Evolutionary conservation across 164 flowering plant species (phyloP).

Genomic region (Vitis rupestris): DNA sequence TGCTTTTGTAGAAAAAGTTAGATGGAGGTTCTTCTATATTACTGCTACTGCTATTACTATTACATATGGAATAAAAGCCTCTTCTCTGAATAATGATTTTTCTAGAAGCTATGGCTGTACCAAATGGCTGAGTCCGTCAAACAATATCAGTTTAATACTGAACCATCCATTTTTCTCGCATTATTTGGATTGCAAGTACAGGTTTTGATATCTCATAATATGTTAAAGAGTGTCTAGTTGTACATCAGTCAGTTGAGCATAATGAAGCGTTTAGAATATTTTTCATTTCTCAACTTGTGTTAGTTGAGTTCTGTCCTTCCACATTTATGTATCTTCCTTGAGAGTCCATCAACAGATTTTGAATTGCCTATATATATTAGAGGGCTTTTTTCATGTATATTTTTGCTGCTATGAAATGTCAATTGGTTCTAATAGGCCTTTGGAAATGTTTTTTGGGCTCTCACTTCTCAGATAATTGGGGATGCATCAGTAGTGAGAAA

Average conservation of each 20-base stretch:
- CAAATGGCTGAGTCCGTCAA: no score
- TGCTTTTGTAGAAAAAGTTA: no score
- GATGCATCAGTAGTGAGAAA: conserved; percentile 42
- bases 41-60: no score
- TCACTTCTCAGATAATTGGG: conserved; percentile 36
- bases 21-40: no score
- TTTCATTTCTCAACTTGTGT: neutral
- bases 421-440: neutral
- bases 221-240: no score
- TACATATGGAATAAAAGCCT: no score
- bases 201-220: no score
- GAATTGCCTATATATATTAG: neutral
- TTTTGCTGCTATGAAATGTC: neutral
- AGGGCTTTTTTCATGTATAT: neutral
- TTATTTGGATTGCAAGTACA: no score
- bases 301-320: neutral
- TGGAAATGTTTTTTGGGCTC: conserved; percentile 6
- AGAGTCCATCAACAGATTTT: neutral
- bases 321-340: neutral
- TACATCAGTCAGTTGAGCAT: neutral
- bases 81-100: no score
- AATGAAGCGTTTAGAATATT: neutral
- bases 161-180: no score
- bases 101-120: no score
- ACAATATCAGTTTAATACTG: no score